Evolutionary conservation across 371 early-diverging fungal genomes (phyloP), one percentile per base, ranked within the genome.

Genomic region (Syncephalastrum sp.): DNA sequence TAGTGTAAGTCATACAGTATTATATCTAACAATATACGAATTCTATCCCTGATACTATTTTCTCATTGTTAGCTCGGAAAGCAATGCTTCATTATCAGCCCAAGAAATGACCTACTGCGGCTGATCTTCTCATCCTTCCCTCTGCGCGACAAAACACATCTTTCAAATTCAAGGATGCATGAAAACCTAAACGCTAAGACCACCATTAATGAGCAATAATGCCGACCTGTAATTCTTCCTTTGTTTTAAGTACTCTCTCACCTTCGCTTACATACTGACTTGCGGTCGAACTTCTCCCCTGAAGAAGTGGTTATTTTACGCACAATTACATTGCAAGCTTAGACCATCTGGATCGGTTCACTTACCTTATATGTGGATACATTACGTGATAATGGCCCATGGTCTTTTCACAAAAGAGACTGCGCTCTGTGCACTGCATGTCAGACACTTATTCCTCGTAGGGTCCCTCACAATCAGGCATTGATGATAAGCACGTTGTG

Each of bases 51-150:
- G 27, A 42, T 38, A n/a, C 23, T 33, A 42, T 54, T n/a, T 42
- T 64, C 16, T 24, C 42, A 5, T 41, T 54, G 21, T 14, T 65
- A 86, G 77, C 85, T 93, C 51, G 96, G 96, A 25, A 82, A 76
- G 51, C 73, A 80, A 69, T 90, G 91, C 23, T 91, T 94, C 59
- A 82, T 81, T 59, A 81, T 86, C 23, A 82, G 89, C 61, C 87
- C 92, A 78, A 75, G n/a, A 59, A 64, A 17, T 70, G 93, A 42
- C 85, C 87, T 47, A 82, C 90, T 0, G 93, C 92, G 0, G 64
- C 71, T 8, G 77, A 89, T 29, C 71, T 93, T 46, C 63, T 85
- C 12, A 44, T 60, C 1, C 81, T 84, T 63, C 68, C 81, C 10
- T 86, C 82, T 66, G 75, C 75, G 38, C 71, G 75, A 41, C 74